phyloP scores from a whole-genome alignment of 306 rosid species.

The Purshia tridentata region DNA sequence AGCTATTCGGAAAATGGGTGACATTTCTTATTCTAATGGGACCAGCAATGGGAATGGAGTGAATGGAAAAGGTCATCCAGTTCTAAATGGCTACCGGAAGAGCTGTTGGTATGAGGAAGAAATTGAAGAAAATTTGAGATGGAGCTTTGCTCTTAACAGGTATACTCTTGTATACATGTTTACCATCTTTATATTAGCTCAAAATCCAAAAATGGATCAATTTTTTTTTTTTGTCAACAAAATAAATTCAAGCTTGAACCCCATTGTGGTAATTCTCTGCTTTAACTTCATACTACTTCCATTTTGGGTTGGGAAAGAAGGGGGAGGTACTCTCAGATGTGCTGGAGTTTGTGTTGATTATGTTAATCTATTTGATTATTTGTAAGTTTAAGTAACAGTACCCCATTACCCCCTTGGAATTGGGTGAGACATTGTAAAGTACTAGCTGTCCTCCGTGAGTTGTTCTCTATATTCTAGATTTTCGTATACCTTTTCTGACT shows the following conservation, averaged over 20 bases:
- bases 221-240: background rate
- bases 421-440: background rate
- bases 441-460: background rate
- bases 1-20: constrained; percentile 50
- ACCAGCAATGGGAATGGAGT: constrained; percentile 48
- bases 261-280: too few relatives aligned
- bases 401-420: too few relatives aligned
- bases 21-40: constrained; percentile 61
- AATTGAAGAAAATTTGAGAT: constrained; percentile 88
- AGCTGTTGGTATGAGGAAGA: constrained; percentile 99
- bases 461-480: background rate
- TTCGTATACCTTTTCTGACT: background rate
- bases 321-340: too few relatives aligned
- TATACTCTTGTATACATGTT: constrained; percentile 12
- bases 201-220: background rate
- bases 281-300: too few relatives aligned
- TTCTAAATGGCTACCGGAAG: constrained; percentile 75
- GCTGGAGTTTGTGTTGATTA: too few relatives aligned
- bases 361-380: too few relatives aligned
- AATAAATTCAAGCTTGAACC: too few relatives aligned
- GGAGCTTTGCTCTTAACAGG: constrained; percentile 99
- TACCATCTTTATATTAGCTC: too few relatives aligned
- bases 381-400: too few relatives aligned
- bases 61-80: constrained; percentile 51
- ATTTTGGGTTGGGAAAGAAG: too few relatives aligned